phyloP scores from a whole-genome alignment of 2,329 filamentous ascomycete genomes.

The Trichoderma citrinoviride region DNA sequence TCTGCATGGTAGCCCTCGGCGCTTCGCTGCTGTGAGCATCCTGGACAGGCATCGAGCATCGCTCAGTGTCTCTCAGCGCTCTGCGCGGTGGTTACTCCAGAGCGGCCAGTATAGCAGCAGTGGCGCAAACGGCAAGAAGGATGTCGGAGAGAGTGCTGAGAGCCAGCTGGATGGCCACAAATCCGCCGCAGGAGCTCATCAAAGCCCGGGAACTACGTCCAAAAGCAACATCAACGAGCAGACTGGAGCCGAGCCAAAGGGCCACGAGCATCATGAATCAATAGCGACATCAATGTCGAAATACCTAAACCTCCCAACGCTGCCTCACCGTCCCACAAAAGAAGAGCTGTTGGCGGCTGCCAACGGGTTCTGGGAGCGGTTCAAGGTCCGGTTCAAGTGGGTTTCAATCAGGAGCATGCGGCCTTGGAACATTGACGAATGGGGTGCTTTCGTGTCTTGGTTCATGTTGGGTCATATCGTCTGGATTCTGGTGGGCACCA shows the following conservation, averaged over 20 bases:
- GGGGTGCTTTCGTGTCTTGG: slow-evolving; percentile 92
- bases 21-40: not conserved
- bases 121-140: not conserved
- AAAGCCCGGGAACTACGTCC: not conserved
- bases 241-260: not conserved
- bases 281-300: slow-evolving; percentile 55
- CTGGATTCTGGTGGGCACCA: slow-evolving; percentile 95
- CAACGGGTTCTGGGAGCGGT: slow-evolving; percentile 85
- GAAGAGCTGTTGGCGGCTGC: slow-evolving; percentile 90
- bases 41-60: slow-evolving; percentile 1
- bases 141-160: not conserved
- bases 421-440: slow-evolving; percentile 95
- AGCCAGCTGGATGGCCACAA: not conserved
- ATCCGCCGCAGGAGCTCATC: not conserved
- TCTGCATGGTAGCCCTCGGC: not conserved
- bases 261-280: slow-evolving; percentile 35
- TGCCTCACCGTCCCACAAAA: slow-evolving; percentile 86
- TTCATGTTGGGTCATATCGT: slow-evolving; percentile 88
- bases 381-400: slow-evolving; percentile 96
- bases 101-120: slow-evolving; percentile 9
- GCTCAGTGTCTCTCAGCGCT: not conserved
- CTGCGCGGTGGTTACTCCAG: slow-evolving; percentile 1
- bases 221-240: not conserved
- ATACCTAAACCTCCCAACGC: slow-evolving; percentile 61
- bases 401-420: slow-evolving; percentile 89